Evolutionary conservation across 1,284 basidiomycete genomes (phyloP).

Genomic region (Sporisorium sorghi): DNA sequence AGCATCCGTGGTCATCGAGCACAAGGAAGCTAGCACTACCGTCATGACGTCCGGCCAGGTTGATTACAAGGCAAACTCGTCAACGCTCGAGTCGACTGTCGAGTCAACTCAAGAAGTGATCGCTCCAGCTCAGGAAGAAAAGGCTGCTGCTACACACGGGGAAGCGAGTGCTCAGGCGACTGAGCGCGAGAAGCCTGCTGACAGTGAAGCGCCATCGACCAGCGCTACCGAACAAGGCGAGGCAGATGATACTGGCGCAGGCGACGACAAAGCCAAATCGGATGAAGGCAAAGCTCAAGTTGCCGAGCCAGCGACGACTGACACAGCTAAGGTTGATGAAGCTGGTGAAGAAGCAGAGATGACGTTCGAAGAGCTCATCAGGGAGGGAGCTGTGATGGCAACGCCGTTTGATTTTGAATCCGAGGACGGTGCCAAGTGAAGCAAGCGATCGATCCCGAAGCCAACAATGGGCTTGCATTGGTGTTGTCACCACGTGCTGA

Average conservation of each 20-base stretch:
- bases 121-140: neutral
- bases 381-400: slow-evolving; percentile 5
- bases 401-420: too few species aligned
- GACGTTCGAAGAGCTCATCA: slow-evolving; percentile 20
- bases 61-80: neutral
- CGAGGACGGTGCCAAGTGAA: neutral
- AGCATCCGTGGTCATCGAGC: neutral
- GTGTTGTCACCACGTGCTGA: too few species aligned
- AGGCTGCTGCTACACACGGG: neutral
- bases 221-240: neutral
- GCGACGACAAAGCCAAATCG: neutral
- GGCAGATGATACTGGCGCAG: neutral
- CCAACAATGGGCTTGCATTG: too few species aligned
- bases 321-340: slow-evolving; percentile 7
- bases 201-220: neutral
- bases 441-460: too few species aligned
- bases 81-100: neutral
- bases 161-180: neutral
- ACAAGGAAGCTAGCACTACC: neutral
- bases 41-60: too few species aligned
- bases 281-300: neutral
- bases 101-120: neutral
- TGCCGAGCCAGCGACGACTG: slow-evolving; percentile 2
- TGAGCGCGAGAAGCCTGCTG: neutral
- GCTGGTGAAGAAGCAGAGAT: slow-evolving; percentile 3